Base-by-base conservation (phyloP, 768 basidiomycete species). In the Clitopilus passeckerianus region DNA sequence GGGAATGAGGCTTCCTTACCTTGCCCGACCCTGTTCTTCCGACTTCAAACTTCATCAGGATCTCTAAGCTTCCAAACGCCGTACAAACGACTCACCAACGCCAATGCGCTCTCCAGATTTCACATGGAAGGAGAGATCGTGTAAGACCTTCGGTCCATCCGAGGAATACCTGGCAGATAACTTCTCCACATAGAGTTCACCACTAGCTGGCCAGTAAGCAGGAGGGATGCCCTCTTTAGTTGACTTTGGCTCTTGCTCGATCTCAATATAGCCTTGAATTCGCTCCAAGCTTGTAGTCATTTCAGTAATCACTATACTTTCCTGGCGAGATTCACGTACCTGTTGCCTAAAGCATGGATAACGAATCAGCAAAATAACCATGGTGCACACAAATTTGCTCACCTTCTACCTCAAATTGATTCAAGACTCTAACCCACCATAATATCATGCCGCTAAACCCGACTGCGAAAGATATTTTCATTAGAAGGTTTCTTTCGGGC, bases 201-300 rank as follows among this genome's bases (percentile, higher is more conserved):
- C 87, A 15, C 80, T 82, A 9, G 81, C 73, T 0, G 87, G 86
- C 87, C 87, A 89, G 60, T 84, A 78, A 0, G 86, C 86, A 1
- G 87, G 86, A 2, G 86, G 86, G 35, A 72, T 69, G 43, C 80
- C 79, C 9, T 66, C 59, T n/a, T 69, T 59, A 0, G 74, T 74
- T 2, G 76, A 59, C 58, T 72, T 68, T 5, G 77, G 76, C 66
- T 88, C 86, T 55, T 84, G 82, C 35, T 86, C 85, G 58, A 86
- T 84, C 34, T 74, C 65, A n/a, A 86, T 67, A 65, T 84, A 88
- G 1, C 70, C 87, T 57, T 88, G 81, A 0, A 93, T 86, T 60
- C 93, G 87, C 66, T 95, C 92, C 27, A 79, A 66, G 63, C 80
- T 79, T 41, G n/a, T 20, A 2, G 46, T 15, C 27, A 30, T 44